Base-by-base conservation (phyloP, 2,329 filamentous ascomycete genomes). In the Didymella pomorum region DNA sequence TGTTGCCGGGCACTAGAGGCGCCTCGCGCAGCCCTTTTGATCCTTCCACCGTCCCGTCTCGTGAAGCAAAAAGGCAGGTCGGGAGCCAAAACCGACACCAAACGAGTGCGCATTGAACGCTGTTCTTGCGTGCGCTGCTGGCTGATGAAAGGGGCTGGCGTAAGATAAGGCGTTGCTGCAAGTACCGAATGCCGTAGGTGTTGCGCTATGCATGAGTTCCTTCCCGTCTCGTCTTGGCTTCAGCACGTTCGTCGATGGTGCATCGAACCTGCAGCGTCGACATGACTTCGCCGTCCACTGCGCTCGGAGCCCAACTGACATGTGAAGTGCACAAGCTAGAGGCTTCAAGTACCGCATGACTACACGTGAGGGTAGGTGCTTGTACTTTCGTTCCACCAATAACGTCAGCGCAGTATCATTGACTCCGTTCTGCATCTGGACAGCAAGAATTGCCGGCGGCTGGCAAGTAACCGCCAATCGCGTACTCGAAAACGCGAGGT, bases 1-100 rank as follows among this genome's bases (percentile, higher is more conserved):
- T 42, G 21, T 39, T 39, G 46, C 62, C 68, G 67, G 68, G 68
- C 69, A 66, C 71, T 72, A 73, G 64, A 56, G 66, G 57, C 72
- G 71, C 71, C 68, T 66, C 55, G 45, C 57, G 49, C 48, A 53
- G 49, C 52, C 60, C 58, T 68, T 68, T 62, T 63, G 62, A 69
- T 73, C 67, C 72, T 70, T 61, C 62, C 51, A 64, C 63, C 59
- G 25, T 42, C 45, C 37, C 10, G 39, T 43, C 29, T 35, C 35
- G 23, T 62, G 55, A 57, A 44, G 52, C 59, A 55, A 60, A 57
- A 51, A 58, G 62, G 63, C 60, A 71, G 65, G 58, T 60, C 60
- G 42, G 56, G 52, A 58, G 59, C 49, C 64, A 69, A 70, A 62
- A 56, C 56, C 56, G 58, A 67, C 65, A 51, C 56, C 56, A 60